Evolutionary conservation across 192 early-diverging fungal genomes (phyloP), one percentile per base, ranked within the genome.

Genomic region (Oehlia diaphana): DNA sequence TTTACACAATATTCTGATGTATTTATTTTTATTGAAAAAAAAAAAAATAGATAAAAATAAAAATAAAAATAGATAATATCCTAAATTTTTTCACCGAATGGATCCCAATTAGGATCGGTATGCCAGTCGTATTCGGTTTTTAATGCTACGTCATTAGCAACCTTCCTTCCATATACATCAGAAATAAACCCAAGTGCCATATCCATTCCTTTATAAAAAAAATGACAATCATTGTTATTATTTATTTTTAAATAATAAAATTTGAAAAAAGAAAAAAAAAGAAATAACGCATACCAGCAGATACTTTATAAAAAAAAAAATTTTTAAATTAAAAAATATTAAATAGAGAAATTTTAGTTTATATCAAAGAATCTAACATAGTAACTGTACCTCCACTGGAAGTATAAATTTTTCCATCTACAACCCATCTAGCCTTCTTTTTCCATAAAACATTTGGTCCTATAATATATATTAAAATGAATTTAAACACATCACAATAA

Each of bases 371-470:
- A 5, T 72, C 5, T 19, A 33, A 47, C 9, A 72, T 26, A 4
- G 5, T n/a, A 3, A 47, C 7, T 10, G 4, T 42, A 73, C 71
- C 83, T 31, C 87, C 87, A 19, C 82, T 83, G 2, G 85, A 85
- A 14, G 85, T 78, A 16, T 81, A 83, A 58, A 53, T 83, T 21
- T 87, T 88, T 28, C 83, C 86, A 81, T 90, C 89, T 26, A 83
- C 75, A 4, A 90, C 86, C 84, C 83, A 90, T 39, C 89, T 82
- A 28, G 88, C 89, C 9, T 79, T 83, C 26, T 82, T 83, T 31
- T 89, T 67, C 87, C 88, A 90, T n/a, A 81, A 76, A 12, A 89
- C 85, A 28, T 86, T 84, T 12, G 81, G 81, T 9, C 82, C 80
- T 75, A 31, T 42, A 21, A 39, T 23, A 7, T 33, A 26, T 4